These are phyloP conservation scores for Curvularia sp. DNA, from an alignment of 2,329 filamentous ascomycete species.

Conservation along the genomic window DNA sequence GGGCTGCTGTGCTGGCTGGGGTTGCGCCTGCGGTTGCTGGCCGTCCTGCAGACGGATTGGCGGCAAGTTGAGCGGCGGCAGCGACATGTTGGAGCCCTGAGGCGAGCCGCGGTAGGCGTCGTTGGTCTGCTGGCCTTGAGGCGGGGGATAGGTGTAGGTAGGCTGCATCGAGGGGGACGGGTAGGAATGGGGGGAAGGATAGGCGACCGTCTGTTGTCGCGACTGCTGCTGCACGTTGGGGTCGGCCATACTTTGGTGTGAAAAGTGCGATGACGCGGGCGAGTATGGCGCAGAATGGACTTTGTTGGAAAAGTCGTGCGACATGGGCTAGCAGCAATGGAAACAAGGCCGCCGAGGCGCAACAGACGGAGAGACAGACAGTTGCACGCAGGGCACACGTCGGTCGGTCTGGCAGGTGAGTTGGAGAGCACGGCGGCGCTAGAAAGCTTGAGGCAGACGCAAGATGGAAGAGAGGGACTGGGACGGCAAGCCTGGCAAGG, in stretches of 20 bases:
- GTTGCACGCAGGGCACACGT: background rate
- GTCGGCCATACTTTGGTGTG: conserved; percentile 45
- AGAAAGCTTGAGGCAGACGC: conserved; percentile 18
- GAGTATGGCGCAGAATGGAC: conserved; percentile 39
- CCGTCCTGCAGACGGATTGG: conserved; percentile 59
- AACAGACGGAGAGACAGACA: conserved; percentile 23
- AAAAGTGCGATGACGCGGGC: conserved; percentile 44
- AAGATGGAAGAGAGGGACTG: conserved; percentile 18
- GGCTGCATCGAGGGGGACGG: conserved; percentile 59
- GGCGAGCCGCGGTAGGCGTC: conserved; percentile 57
- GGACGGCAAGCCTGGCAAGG: conserved; percentile 18
- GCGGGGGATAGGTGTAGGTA: conserved; percentile 58
- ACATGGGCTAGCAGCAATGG: conserved; percentile 41
- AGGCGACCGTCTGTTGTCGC: conserved; percentile 39
- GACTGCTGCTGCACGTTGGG: conserved; percentile 45
- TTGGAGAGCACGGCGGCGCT: conserved; percentile 25
- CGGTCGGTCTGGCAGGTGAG: conserved; percentile 16
- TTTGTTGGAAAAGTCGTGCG: conserved; percentile 41
- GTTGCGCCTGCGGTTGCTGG: conserved; percentile 47
- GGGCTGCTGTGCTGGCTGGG: conserved; percentile 45
- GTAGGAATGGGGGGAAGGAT: conserved; percentile 59
- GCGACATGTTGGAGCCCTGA: conserved; percentile 53
- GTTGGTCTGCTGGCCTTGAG: conserved; percentile 45
- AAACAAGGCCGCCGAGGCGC: conserved; percentile 32
- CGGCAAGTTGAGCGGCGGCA: conserved; percentile 58